phyloP scores from a whole-genome alignment of 129 eudicot genomes.

The Centrapalus pauciflorus region DNA sequence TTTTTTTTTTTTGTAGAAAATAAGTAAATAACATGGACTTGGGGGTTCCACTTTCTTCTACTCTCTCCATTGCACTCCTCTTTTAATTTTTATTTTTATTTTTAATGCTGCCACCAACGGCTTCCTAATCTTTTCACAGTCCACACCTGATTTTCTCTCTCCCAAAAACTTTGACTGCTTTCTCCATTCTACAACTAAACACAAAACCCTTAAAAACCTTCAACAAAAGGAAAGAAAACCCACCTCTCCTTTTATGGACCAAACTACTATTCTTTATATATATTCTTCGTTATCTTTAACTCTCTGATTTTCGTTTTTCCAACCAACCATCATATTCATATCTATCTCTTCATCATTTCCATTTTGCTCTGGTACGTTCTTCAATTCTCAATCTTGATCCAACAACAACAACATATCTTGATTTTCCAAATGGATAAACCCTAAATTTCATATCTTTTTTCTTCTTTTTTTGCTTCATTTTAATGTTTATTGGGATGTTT shows the following conservation, averaged over 20 bases:
- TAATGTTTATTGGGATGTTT: slow-evolving; percentile 9
- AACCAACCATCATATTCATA: too few relatives aligned
- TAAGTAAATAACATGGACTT: background rate
- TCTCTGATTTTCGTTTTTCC: slow-evolving; percentile 1
- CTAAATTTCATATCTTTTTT: background rate
- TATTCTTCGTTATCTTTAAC: slow-evolving; percentile 11
- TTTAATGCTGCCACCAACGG: slow-evolving; percentile 17
- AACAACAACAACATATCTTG: slow-evolving; percentile 13
- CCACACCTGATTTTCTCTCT: background rate
- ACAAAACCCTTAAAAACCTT: background rate
- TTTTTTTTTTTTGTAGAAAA: background rate
- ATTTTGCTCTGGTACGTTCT: background rate
- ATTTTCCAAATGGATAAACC: slow-evolving; percentile 1
- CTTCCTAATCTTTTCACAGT: background rate
- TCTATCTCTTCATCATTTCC: slow-evolving; percentile 6
- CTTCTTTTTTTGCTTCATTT: background rate
- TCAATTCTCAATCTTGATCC: slow-evolving; percentile 6
- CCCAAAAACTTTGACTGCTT: slow-evolving; percentile 20
- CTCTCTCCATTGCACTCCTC: slow-evolving; percentile 9
- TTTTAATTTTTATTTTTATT: too few relatives aligned
- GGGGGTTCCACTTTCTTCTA: too few relatives aligned
- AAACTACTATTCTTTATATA: slow-evolving; percentile 14
- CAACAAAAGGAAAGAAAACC: slow-evolving; percentile 4
- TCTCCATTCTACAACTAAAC: slow-evolving; percentile 13
- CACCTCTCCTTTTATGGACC: slow-evolving; percentile 14